These are phyloP conservation scores for Rhizomucor pusillus DNA, from an alignment of 371 early-diverging fungal species.

Conservation along the genomic window DNA sequence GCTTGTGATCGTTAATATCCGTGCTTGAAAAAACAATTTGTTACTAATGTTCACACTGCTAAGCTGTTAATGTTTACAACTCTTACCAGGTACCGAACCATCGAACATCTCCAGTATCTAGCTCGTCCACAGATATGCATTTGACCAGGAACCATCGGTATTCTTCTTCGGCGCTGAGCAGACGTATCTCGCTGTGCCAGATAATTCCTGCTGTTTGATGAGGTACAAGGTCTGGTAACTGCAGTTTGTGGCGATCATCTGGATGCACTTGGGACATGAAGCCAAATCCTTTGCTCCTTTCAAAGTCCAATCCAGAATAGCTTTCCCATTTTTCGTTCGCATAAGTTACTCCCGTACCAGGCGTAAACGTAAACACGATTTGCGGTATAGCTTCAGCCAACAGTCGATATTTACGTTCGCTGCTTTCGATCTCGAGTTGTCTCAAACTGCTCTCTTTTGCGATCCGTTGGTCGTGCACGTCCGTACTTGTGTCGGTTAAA, in stretches of 20 bases:
- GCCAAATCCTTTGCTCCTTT: conserved; percentile 55
- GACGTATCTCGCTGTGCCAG: conserved; percentile 57
- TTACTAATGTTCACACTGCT: not conserved
- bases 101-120: conserved; percentile 53
- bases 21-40: conserved; percentile 28
- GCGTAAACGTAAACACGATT: conserved; percentile 64
- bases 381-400: conserved; percentile 69
- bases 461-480: conserved; percentile 61
- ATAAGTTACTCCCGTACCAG: conserved; percentile 57
- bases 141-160: conserved; percentile 68
- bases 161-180: conserved; percentile 44
- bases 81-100: conserved; percentile 69
- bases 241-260: conserved; percentile 54
- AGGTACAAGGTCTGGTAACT: conserved; percentile 48
- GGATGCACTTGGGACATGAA: conserved; percentile 66
- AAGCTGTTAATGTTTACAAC: not conserved
- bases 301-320: conserved; percentile 56
- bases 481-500: conserved; percentile 36
- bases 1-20: conserved; percentile 65
- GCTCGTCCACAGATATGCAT: conserved; percentile 59
- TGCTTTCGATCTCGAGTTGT: conserved; percentile 59
- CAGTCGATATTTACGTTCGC: conserved; percentile 62
- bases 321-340: conserved; percentile 62
- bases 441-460: conserved; percentile 53
- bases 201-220: conserved; percentile 47